Conservation (phyloP, 1,284 basidiomycete genomes). For the Cutaneotrichosporon cyanovorans region DNA sequence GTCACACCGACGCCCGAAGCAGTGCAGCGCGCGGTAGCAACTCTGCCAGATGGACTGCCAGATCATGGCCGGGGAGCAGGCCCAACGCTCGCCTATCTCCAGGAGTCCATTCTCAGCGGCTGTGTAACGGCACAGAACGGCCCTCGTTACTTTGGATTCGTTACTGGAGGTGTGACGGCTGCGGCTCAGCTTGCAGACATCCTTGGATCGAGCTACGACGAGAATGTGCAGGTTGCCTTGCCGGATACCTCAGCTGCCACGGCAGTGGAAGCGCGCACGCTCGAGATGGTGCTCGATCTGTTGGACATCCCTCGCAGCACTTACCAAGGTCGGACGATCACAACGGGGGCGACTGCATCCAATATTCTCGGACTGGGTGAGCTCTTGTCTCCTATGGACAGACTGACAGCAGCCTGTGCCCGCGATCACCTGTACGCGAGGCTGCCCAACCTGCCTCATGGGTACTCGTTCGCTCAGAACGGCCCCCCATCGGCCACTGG, state of each 20-base stretch:
- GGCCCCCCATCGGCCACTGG: constrained; percentile 32
- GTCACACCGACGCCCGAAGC: constrained; percentile 18
- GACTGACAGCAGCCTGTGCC: constrained; percentile 34
- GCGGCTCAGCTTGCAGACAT: constrained; percentile 48
- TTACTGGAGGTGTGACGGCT: constrained; percentile 47
- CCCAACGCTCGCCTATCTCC: constrained; percentile 27
- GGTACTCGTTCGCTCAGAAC: constrained; percentile 36
- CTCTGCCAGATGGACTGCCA: constrained; percentile 31
- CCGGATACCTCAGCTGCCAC: constrained; percentile 45
- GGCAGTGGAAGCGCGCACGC: constrained; percentile 45
- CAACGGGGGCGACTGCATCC: constrained; percentile 50
- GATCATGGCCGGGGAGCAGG: constrained; percentile 34
- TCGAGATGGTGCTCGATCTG: constrained; percentile 48
- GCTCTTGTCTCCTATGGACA: constrained; percentile 20
- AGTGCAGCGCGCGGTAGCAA: constrained; percentile 16
- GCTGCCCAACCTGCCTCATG: background rate
- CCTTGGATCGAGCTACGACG: constrained; percentile 43
- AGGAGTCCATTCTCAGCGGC: constrained; percentile 38
- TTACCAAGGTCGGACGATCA: constrained; percentile 48
- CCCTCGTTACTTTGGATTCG: constrained; percentile 50
- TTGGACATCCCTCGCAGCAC: constrained; percentile 36
- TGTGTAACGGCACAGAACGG: constrained; percentile 46
- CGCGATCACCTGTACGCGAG: constrained; percentile 35
- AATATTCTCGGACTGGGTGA: constrained; percentile 48
- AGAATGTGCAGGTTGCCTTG: constrained; percentile 49